Base-by-base conservation (phyloP, 345 rosid species). In the Balakata baccata region DNA sequence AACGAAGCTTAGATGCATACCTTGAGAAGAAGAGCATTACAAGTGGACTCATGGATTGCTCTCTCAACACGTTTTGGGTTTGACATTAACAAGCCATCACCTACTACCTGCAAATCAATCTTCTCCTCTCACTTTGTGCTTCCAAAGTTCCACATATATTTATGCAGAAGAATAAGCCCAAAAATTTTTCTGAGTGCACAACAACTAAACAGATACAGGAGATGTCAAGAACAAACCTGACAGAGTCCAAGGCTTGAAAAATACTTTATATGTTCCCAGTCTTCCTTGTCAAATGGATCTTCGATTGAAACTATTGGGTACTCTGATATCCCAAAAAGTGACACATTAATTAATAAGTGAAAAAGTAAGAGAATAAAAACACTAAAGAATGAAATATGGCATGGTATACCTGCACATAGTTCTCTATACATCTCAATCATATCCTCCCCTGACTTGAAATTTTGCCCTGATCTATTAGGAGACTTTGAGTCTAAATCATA, bases 271-370 rank as follows among this genome's bases (percentile, higher is more conserved):
- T 91, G 97, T 77, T 91, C 99, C 98, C 99, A 92, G 62, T 95
- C 99, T 83, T 95, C 99, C 87, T 83, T 92, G 84, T 95, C 99
- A 77, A 95, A 95, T 56, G 99, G 99, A 83, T 95, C 99, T 88
- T 95, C 98, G 52, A 95, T 88, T 49, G 90, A 91, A 22, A 90
- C 85, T 72, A 95, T 87, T 25, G 96, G 97, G 80, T 92, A 92
- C 49, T 87, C 99, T 95, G 76, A 43, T 47, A 54, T 66, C 75
- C 81, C 62, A 54, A 57, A 14, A 74, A 22, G 39, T 37, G 61
- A 70, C 29, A 65, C 69, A 65, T 13, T 72, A 60, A 78, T 43
- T 45, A n/a, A 62, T 52, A n/a, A 16, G 66, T 41, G 58, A 56
- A 66, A 57, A 71, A n/a, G 45, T 22, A 74, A 64, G 75, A 53